Base-by-base conservation (phyloP, 768 basidiomycete genomes). In the Lentinula raphanica region DNA sequence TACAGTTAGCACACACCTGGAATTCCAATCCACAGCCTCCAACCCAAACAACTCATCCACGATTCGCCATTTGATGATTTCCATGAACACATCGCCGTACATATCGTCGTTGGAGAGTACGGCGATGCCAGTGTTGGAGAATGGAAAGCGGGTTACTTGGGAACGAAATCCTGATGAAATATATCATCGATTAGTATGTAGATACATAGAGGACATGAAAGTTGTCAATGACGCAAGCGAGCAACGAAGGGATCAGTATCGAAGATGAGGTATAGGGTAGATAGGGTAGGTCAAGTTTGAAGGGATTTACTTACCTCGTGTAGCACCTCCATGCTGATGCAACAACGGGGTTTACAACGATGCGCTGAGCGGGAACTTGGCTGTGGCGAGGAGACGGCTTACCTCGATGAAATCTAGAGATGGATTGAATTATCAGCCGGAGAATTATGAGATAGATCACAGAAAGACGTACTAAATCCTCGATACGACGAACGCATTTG, bases 401-500 rank as follows among this genome's bases (percentile, higher is more conserved):
- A 49, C 50, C 50, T 51, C 50, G n/a, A 51, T 36, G 17, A 13
- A 35, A 36, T 51, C 50, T 51, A 15, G 8, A 51, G n/a, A 13
- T 7, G 11, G 5, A 35, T 32, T 13, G 35, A n/a, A 21, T 32
- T n/a, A n/a, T n/a, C n/a, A 5, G 7, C 35, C 25, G 5, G 25
- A 23, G 7, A 49, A 21, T 17, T 3, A 21, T 32, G n/a, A 9
- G 9, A 21, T 51, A 13, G 50, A 51, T 46, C 5, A 46, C 27
- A 9, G 27, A 13, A 46, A 32, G n/a, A 25, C 50, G 13, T 51
- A 70, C 68, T 63, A 49, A 71, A 66, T 0, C 69, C 69, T 12
- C 69, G 58, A 49, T 71, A 73, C 9, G 60, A 65, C 19, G 49
- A 50, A 5, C 58, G 53, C 29, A 48, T 48, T 51, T 68, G 69